A percentile compares a stretch with the other conserved stretches of the same genome.
These are phyloP conservation scores for Sesbania bispinosa DNA, from an alignment of 306 rosid genomes.

Conservation along the genomic window DNA sequence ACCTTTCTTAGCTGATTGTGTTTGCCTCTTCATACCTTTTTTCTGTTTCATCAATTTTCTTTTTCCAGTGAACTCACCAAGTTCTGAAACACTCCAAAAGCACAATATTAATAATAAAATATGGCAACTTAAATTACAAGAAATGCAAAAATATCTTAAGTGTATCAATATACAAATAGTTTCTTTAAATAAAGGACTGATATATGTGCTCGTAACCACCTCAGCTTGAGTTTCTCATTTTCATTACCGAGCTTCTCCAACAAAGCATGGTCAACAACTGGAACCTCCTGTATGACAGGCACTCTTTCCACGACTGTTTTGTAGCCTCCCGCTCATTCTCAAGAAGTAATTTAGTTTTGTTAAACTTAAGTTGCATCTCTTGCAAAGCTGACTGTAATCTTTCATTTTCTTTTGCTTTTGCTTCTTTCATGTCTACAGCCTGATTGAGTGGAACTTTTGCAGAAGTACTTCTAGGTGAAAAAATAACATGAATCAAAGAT, in stretches of 20 bases:
- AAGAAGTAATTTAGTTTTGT: conserved; percentile 67
- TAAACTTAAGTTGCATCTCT: conserved; percentile 78
- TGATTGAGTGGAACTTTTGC: too few relatives aligned
- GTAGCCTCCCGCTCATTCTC: conserved; percentile 73
- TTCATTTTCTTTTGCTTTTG: conserved; percentile 84
- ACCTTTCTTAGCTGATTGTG: conserved; percentile 87
- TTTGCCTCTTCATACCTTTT: conserved; percentile 82
- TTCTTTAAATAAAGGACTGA: background rate
- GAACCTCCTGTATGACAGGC: conserved; percentile 87
- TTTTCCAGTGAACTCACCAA: conserved; percentile 89
- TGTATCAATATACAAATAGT: background rate
- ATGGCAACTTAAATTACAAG: conserved; percentile 2
- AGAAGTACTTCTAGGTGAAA: too few relatives aligned
- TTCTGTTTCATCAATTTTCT: conserved; percentile 91
- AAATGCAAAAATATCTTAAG: background rate
- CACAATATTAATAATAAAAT: conserved; percentile 29
- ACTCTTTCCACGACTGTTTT: conserved; percentile 61
- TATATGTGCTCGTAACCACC: conserved; percentile 23
- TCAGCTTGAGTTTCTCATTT: conserved; percentile 97
- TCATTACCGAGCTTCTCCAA: conserved; percentile 74
- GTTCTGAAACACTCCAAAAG: conserved; percentile 54
- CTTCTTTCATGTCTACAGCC: conserved; percentile 91
- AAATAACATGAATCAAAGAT: too few relatives aligned
- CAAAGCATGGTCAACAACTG: conserved; percentile 80
- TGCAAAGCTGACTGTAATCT: conserved; percentile 83